Conservation (phyloP, 1,284 basidiomycete species). For the Bondarzewia mesenterica region DNA sequence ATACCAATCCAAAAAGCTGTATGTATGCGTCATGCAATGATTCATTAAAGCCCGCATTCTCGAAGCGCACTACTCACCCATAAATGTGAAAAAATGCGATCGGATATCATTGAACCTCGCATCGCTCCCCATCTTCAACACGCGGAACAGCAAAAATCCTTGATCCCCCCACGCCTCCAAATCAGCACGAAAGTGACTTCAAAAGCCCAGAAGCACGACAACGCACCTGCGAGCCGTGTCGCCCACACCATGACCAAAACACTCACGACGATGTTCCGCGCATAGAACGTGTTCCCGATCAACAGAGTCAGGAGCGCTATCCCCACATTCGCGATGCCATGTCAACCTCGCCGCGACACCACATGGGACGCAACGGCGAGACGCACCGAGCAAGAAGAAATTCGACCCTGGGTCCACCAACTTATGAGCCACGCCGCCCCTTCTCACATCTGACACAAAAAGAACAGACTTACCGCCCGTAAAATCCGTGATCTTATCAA, state of each 20-base stretch:
- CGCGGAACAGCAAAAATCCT: conserved; percentile 61
- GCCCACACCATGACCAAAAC: conserved; percentile 63
- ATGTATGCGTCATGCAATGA: too few species aligned
- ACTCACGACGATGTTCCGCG: conserved; percentile 52
- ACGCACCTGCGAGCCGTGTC: conserved; percentile 39
- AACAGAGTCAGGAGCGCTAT: conserved; percentile 46
- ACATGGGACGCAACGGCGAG: not conserved
- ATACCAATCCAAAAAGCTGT: conserved; percentile 44
- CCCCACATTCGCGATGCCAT: too few species aligned
- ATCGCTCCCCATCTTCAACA: conserved; percentile 60
- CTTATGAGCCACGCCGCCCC: not conserved
- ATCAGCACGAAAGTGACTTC: conserved; percentile 3
- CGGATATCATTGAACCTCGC: conserved; percentile 62
- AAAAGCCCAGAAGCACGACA: not conserved
- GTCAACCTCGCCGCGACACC: not conserved
- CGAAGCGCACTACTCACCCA: too few species aligned
- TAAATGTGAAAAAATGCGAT: conserved; percentile 58
- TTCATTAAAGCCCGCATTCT: too few species aligned
- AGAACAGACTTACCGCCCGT: conserved; percentile 40
- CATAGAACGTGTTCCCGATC: conserved; percentile 47
- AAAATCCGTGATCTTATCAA: conserved; percentile 70
- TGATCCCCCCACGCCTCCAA: too few species aligned
- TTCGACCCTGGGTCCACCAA: conserved; percentile 40
- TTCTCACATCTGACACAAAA: not conserved
- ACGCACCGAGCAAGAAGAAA: conserved; percentile 52